A percentile compares a stretch with the other conserved stretches of the same genome.
Conservation (phyloP, 495 filamentous ascomycete species). For the Penicillium paradoxum region DNA sequence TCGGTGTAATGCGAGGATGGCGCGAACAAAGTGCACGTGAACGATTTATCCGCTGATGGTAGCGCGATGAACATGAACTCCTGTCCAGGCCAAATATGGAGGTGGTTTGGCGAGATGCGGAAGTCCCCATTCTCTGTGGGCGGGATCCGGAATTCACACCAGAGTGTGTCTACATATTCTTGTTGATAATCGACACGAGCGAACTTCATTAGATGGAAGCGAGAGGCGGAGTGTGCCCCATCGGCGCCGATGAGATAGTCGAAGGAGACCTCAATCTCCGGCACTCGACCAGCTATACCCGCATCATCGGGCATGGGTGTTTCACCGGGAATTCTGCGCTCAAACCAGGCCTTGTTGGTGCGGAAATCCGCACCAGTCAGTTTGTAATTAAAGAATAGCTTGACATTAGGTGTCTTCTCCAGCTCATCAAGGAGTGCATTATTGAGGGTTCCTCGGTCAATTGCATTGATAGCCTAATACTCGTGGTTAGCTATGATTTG, state of each 20-base stretch:
- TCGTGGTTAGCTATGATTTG: constrained; percentile 7
- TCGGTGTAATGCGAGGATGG: constrained; percentile 47
- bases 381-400: constrained; percentile 86
- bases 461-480: constrained; percentile 51
- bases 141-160: constrained; percentile 91
- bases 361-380: constrained; percentile 81
- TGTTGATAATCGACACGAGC: constrained; percentile 85
- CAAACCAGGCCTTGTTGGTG: constrained; percentile 80
- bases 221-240: constrained; percentile 83
- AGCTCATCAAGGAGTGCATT: constrained; percentile 81
- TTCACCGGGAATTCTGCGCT: constrained; percentile 42
- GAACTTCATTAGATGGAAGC: constrained; percentile 93
- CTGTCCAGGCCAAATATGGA: constrained; percentile 95
- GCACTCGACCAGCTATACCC: constrained; percentile 31
- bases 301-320: constrained; percentile 26
- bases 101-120: constrained; percentile 77
- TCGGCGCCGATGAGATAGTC: constrained; percentile 95
- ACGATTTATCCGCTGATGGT: constrained; percentile 79
- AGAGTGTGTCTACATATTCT: constrained; percentile 92
- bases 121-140: constrained; percentile 56
- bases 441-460: constrained; percentile 80
- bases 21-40: constrained; percentile 93
- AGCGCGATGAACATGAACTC: constrained; percentile 98
- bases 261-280: constrained; percentile 71
- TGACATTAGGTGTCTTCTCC: constrained; percentile 78